These are phyloP conservation scores for Saccharomyces mikatae DNA, from an alignment of 805 yeast species.

Conservation along the genomic window DNA sequence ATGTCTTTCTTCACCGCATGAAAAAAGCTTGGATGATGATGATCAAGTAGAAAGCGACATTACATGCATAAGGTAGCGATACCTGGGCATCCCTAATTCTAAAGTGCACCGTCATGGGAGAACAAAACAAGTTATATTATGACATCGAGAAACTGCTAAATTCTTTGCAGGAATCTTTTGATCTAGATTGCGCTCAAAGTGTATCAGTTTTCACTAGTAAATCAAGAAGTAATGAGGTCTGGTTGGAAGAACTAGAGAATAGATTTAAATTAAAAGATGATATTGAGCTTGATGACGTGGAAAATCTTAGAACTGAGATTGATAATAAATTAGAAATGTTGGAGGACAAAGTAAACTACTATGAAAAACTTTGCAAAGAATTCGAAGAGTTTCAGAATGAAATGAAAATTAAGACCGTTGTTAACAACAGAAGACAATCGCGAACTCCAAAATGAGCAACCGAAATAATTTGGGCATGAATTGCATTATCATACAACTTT, in stretches of 20 bases:
- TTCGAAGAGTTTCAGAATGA: conserved; percentile 56
- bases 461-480: not conserved
- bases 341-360: conserved; percentile 32
- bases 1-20: not conserved
- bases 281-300: conserved; percentile 24
- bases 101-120: not conserved
- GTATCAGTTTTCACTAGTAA: conserved; percentile 21
- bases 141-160: conserved; percentile 18
- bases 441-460: not conserved
- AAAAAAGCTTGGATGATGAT: not conserved
- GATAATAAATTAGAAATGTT: conserved; percentile 20
- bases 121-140: not conserved
- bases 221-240: conserved; percentile 14
- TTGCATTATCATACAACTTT: not conserved
- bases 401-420: conserved; percentile 37
- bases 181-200: conserved; percentile 22
- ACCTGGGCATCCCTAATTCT: not conserved
- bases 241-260: conserved; percentile 16
- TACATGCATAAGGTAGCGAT: not conserved
- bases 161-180: conserved; percentile 20
- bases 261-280: conserved; percentile 21
- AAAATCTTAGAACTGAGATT: conserved; percentile 18
- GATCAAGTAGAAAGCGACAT: not conserved
- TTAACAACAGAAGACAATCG: conserved; percentile 14
- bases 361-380: conserved; percentile 45